Base-by-base conservation (phyloP, 2,329 filamentous ascomycete species). In the Aspergillus clavatus region DNA sequence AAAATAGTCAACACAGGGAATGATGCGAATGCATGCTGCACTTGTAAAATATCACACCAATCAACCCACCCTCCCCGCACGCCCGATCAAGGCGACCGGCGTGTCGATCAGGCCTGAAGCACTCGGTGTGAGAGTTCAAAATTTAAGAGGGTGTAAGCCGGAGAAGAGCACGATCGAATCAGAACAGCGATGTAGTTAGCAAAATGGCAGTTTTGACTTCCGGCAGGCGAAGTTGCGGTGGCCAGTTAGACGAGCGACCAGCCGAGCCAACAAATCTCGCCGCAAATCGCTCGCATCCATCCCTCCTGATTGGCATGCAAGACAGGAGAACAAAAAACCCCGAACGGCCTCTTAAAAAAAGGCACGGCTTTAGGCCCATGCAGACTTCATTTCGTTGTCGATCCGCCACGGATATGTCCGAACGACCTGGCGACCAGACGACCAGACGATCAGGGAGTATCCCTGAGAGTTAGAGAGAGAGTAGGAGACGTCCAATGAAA, bases 1-100 rank as follows among this genome's bases (percentile, higher is more conserved):
- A n/a, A n/a, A n/a, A 35, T 11, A 18, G 31, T 35, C 10, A 18
- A 35, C 31, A 21, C 10, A 11, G 2, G 7, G 18, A 35, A 18
- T 10, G 39, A 45, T 33, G 40, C 42, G 38, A 55, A 53, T 48
- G 51, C 51, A 31, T n/a, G 42, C 46, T 23, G 31, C 26, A 23
- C 41, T 59, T 57, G 60, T 57, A 53, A 52, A 61, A 58, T 62
- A 58, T 57, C 37, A 46, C 48, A 48, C 61, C 59, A 62, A 63
- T 62, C 49, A 56, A 24, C 39, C 38, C 12, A 5, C 22, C 37
- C 50, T 50, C 53, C 52, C 58, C 55, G 51, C 51, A 52, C 54
- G 48, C 51, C 53, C 43, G 38, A 51, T 51, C 47, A 29, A 57
- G 56, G 48, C 55, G 53, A 57, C 52, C 51, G 46, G 45, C 51